Evolutionary conservation across 345 rosid species (phyloP), one percentile per base, ranked within the genome.

Genomic region (Eucalyptus curtisii): DNA sequence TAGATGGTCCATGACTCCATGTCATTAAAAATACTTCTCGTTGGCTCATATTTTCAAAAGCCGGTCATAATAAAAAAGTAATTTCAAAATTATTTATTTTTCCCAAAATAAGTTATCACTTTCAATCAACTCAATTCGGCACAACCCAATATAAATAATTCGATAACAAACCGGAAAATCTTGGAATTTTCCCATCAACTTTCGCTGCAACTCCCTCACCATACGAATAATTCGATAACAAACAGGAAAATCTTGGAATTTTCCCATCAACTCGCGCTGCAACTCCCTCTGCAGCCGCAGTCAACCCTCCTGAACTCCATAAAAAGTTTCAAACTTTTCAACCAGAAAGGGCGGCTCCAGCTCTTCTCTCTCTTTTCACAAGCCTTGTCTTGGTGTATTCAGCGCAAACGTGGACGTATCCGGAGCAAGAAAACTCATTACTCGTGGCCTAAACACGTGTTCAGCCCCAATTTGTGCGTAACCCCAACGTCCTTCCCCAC

Each of bases 1-100:
- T 27, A 25, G 31, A 30, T 0, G 19, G 17, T 30, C 33, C 2
- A 0, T 30, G 17, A 14, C 31, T 30, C 33, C 2, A 0, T 30
- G 17, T n/a, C 31, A 61, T 1, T 30, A 30, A 59, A 59, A 30
- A 61, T 30, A 30, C 16, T 13, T 30, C 17, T 61, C 33, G 30
- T 13, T 30, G 8, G 17, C 16, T 61, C 71, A 13, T 61, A 30
- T 30, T 61, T 13, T 30, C 71, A 13, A 61, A 30, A 30, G 33
- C 31, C 19, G 17, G 17, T 61, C 33, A 61, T 30, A 61, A 61
- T 30, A 61, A 30, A 61, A 13, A 30, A 13, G 0, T 13, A 61
- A 30, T 30, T 13, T 30, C 16, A 12, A 61, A 27, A 27, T 13
- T 3, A 2, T 61, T 61, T 61, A 59, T 27, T 61, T 27, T 61